A percentile compares a stretch with the other conserved stretches of the same genome.
phyloP scores from a whole-genome alignment of 2,329 filamentous ascomycete species.

The Hypoxylon sp. region DNA sequence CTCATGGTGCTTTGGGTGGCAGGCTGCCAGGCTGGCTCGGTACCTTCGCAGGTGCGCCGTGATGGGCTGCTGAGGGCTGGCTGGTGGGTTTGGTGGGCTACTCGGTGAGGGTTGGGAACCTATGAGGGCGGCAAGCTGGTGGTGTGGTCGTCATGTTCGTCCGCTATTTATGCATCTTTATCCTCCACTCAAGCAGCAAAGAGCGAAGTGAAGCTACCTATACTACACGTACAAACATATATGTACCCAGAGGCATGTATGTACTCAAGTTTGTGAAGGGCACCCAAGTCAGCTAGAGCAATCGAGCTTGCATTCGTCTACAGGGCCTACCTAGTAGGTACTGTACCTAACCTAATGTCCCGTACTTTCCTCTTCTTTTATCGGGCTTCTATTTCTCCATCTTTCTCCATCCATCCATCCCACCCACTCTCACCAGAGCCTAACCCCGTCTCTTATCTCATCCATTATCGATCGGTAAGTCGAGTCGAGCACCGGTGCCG shows the following conservation, averaged over 20 bases:
- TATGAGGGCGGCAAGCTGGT: neutral
- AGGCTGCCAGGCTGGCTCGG: no score
- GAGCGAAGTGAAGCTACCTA: no score
- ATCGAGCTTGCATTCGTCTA: no score
- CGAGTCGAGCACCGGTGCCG: constrained; percentile 5
- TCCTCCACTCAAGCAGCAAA: constrained; percentile 25
- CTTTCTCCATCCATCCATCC: constrained; percentile 8
- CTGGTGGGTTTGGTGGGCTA: neutral
- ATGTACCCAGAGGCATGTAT: no score
- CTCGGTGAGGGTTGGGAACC: neutral
- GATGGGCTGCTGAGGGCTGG: neutral
- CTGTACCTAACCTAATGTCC: no score
- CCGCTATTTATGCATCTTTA: constrained; percentile 12
- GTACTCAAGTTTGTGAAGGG: no score
- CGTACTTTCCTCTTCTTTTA: neutral
- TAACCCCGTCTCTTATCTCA: constrained; percentile 23
- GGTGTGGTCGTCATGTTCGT: constrained; percentile 26
- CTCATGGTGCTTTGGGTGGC: neutral
- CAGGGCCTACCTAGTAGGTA: no score
- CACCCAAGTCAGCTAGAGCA: no score
- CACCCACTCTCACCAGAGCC: constrained; percentile 4
- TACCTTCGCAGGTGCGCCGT: no score
- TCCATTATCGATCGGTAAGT: constrained; percentile 18
- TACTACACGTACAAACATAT: no score
- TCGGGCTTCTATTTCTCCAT: neutral